A percentile compares a stretch with the other conserved stretches of the same genome.
phyloP scores from a whole-genome alignment of 768 basidiomycete genomes.

The Naganishia vaughanmartiniae region DNA sequence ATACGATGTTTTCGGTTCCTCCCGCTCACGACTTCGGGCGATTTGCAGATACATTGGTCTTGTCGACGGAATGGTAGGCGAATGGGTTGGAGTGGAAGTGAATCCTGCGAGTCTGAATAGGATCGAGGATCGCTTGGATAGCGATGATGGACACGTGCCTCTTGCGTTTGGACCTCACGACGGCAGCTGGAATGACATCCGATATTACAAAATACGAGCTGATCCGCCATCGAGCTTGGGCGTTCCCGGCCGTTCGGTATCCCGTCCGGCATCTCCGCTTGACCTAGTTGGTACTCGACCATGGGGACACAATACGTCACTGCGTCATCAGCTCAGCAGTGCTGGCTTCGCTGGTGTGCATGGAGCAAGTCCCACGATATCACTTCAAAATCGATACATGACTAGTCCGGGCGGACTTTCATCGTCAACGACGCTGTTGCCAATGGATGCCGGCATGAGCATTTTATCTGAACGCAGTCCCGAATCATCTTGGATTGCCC shows the following conservation, averaged over 20 bases:
- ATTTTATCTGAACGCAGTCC: background rate
- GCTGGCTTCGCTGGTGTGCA: no score
- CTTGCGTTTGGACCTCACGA: background rate
- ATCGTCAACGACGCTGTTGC: background rate
- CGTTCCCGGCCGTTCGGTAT: background rate
- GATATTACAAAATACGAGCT: conserved; percentile 1
- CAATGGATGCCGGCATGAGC: background rate
- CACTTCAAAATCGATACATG: no score
- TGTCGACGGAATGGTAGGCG: conserved; percentile 39
- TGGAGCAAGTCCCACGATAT: background rate
- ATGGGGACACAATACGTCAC: background rate
- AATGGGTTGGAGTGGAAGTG: conserved; percentile 49
- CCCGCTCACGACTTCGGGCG: conserved; percentile 40
- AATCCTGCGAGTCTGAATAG: conserved; percentile 13
- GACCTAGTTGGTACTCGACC: background rate
- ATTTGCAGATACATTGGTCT: conserved; percentile 44
- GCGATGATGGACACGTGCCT: background rate
- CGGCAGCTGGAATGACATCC: conserved; percentile 12
- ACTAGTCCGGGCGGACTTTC: background rate
- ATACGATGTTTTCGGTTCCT: no score
- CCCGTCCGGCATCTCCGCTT: background rate
- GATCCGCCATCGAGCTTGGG: background rate
- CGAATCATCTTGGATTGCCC: background rate
- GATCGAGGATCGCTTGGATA: background rate
- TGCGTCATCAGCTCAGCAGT: no score